These are phyloP conservation scores for Eucalyptus brandiana DNA, from an alignment of 345 rosid genomes.

Conservation along the genomic window DNA sequence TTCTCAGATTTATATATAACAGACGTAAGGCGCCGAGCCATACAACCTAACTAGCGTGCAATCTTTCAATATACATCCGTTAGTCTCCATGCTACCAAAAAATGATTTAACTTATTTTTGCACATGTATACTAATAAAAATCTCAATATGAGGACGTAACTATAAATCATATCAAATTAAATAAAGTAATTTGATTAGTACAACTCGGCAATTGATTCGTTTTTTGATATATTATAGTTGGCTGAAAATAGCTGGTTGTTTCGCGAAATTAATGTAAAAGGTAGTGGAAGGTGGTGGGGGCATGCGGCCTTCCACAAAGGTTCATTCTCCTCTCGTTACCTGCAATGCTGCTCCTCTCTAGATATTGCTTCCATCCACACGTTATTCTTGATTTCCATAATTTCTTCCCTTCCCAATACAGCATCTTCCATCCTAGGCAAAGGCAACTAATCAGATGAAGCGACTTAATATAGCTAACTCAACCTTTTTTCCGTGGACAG, in stretches of 20 bases:
- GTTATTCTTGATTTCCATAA: not conserved
- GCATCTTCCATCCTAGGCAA: not conserved
- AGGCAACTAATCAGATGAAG: not conserved
- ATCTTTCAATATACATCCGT: not conserved
- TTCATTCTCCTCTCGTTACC: not conserved
- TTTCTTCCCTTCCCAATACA: not conserved
- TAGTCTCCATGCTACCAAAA: not conserved
- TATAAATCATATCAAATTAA: not conserved
- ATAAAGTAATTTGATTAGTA: not conserved
- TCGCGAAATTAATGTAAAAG: not conserved
- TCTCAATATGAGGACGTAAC: not conserved
- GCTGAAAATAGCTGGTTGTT: not conserved
- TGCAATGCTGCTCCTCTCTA: not conserved
- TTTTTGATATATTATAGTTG: not conserved
- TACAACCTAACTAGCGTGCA: not conserved
- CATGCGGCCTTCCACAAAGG: not conserved
- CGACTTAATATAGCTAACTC: not conserved
- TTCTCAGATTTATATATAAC: not conserved
- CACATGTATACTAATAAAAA: not conserved
- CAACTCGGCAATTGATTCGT: not conserved
- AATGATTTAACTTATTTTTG: not conserved
- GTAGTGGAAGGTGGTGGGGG: not conserved
- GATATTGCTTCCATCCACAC: not conserved
- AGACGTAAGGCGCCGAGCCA: not conserved
- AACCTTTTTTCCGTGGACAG: not conserved